Evolutionary conservation across 371 early-diverging fungal species (phyloP), one percentile per base, ranked within the genome.

Genomic region (Rhizomucor pusillus): DNA sequence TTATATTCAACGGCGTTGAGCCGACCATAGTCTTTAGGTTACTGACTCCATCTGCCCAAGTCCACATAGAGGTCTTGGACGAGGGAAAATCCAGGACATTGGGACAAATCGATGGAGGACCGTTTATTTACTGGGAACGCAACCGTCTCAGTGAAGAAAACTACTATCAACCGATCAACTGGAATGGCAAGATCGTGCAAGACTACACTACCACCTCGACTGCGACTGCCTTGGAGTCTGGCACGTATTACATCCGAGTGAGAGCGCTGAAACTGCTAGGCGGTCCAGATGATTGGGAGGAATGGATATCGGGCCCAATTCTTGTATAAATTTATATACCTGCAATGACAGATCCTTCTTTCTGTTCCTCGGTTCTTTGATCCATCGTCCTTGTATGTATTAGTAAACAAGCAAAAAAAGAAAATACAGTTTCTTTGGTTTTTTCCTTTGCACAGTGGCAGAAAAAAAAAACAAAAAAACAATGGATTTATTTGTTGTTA

Each of bases 1-100:
- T 57, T 36, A 14, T 43, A 11, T 57, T 67, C 7, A 51, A 60
- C 23, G 35, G 39, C 2, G 53, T 50, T 13, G 18, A 39, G 5
- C 70, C 70, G 14, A 33, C 18, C 3, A 55, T 69, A 23, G 63
- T 66, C 1, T 46, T 25, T 33, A 60, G 63, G 6, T 46, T 69
- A 1, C 48, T 69, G 40, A 51, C 59, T 5, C 58, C 57, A 6
- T 45, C 61, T 5, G 39, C 61, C 9, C 39, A 40, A 35, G 57
- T 54, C 2, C 37, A 48, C 1, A 49, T 54, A 25, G 50, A 49
- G n/a, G 57, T 57, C 5, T 6, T 60, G 16, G 50, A 60, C 53
- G 9, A 46, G 10, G 14, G 10, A 1, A 19, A 50, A 1, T 20
- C 13, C 9, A 25, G 20, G 1, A 16, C 47, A 18, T 22, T 65